phyloP scores from a whole-genome alignment of 768 basidiomycete species.

The Cystobasidium onofrii region DNA sequence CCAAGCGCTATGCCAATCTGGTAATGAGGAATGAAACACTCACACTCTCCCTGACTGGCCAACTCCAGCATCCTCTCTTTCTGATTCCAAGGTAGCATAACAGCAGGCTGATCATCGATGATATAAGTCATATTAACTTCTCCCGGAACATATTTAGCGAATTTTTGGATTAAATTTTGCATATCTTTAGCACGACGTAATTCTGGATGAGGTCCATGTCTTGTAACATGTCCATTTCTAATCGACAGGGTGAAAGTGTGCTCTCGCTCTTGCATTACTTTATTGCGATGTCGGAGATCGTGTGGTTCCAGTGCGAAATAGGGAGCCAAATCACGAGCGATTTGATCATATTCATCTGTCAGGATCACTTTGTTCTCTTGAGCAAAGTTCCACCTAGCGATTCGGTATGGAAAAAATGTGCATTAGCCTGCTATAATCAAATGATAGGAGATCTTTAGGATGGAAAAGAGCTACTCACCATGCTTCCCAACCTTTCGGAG shows the following conservation, averaged over 20 bases:
- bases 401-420: not conserved
- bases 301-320: slow-evolving; percentile 62
- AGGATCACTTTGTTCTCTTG: slow-evolving; percentile 63
- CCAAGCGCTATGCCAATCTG: no score
- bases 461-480: slow-evolving; percentile 53
- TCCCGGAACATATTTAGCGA: slow-evolving; percentile 36
- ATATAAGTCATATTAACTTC: slow-evolving; percentile 41
- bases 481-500: slow-evolving; percentile 80
- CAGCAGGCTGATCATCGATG: slow-evolving; percentile 40
- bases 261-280: slow-evolving; percentile 40
- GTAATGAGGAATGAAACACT: not conserved
- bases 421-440: not conserved
- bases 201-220: slow-evolving; percentile 36
- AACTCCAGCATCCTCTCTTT: slow-evolving; percentile 41
- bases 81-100: slow-evolving; percentile 37
- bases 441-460: no score
- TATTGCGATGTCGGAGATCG: slow-evolving; percentile 38
- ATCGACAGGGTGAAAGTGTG: slow-evolving; percentile 42
- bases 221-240: slow-evolving; percentile 31
- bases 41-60: slow-evolving; percentile 39
- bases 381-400: slow-evolving; percentile 61
- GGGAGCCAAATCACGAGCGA: slow-evolving; percentile 60
- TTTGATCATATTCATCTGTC: slow-evolving; percentile 67
- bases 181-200: slow-evolving; percentile 40
- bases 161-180: slow-evolving; percentile 37